Evolutionary conservation across 2,329 filamentous ascomycete genomes (phyloP), one percentile per base, ranked within the genome.

Genomic region (Zymoseptoria pseudotritici): DNA sequence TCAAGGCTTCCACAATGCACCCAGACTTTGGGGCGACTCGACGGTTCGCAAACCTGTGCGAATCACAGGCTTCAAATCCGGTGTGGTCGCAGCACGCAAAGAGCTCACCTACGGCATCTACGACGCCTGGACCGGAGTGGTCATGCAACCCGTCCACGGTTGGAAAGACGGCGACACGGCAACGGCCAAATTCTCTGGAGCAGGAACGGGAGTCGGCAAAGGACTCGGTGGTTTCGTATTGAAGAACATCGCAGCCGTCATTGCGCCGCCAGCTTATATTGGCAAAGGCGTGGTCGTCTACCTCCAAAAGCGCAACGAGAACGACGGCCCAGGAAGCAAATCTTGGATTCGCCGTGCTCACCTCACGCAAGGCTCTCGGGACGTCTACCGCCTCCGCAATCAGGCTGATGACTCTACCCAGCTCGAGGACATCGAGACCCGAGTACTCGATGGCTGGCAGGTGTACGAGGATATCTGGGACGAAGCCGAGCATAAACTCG

Each of bases 1-100:
- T 0, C 89, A 88, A 72, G 92, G 92, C 0, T 94, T 96, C 71
- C 88, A 93, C 70, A 96, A 96, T 66, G 87, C 89, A 4, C 91
- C 92, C 0, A 86, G 84, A 64, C 78, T 96, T 1, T 96, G 96
- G 71, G 88, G 91, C 46, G 91, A 95, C 68, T 85, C 90, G 0
- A 91, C 86, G 1, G 85, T 96, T 0, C 82, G 90, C 7, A 87
- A 88, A 10, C 79, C 83, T 1, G 87, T 90, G 58, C 90, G 89
- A 65, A 89, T 96, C 5, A 91, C 88, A 0, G 88, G 86, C 54
- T 77, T 96, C 54, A 81, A 85, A 56, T 90, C 86, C 61, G 91
- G 91, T 0, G 75, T 95, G 36, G 85, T 81, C 62, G 86, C 91
- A 50, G 91, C 90, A 3, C 84, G 88, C 1, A 91, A 88, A 72